A percentile compares a stretch with the other conserved stretches of the same genome.
These are phyloP conservation scores for Parafenestella ontariensis DNA, from an alignment of 2,329 filamentous ascomycete species.

Conservation along the genomic window DNA sequence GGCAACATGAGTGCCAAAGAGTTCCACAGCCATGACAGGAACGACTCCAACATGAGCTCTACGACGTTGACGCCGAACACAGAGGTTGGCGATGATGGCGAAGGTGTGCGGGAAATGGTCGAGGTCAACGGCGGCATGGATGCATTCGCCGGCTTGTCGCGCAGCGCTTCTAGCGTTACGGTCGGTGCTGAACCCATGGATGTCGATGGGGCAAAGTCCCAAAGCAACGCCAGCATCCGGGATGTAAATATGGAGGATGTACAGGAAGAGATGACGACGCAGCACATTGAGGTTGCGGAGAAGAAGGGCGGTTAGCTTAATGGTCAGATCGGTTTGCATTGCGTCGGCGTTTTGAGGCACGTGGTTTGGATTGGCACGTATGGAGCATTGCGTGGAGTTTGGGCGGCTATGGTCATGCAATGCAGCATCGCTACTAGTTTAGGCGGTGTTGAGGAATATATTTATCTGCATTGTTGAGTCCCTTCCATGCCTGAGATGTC, in stretches of 20 bases:
- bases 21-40: constrained; percentile 18
- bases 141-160: constrained; percentile 23
- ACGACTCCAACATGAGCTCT: constrained; percentile 29
- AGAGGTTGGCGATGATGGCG: constrained; percentile 33
- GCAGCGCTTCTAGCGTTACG: constrained; percentile 32
- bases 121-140: constrained; percentile 33
- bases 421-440: too few species aligned
- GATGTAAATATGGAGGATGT: constrained; percentile 37
- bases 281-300: constrained; percentile 35
- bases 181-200: constrained; percentile 34
- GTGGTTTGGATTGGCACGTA: neutral
- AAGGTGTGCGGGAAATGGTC: constrained; percentile 31
- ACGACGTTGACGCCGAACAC: constrained; percentile 47
- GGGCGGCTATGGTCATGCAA: constrained; percentile 68
- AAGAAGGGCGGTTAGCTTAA: constrained; percentile 30
- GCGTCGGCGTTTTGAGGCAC: neutral
- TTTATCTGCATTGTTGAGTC: too few species aligned
- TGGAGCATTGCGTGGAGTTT: constrained; percentile 35
- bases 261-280: constrained; percentile 14
- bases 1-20: constrained; percentile 26
- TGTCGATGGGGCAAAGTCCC: constrained; percentile 11
- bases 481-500: too few species aligned
- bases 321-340: neutral
- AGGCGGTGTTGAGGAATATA: too few species aligned
- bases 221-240: constrained; percentile 15